Evolutionary conservation across 202 grass and related monocot species (phyloP).

Genomic region (Alloteropsis angusta): DNA sequence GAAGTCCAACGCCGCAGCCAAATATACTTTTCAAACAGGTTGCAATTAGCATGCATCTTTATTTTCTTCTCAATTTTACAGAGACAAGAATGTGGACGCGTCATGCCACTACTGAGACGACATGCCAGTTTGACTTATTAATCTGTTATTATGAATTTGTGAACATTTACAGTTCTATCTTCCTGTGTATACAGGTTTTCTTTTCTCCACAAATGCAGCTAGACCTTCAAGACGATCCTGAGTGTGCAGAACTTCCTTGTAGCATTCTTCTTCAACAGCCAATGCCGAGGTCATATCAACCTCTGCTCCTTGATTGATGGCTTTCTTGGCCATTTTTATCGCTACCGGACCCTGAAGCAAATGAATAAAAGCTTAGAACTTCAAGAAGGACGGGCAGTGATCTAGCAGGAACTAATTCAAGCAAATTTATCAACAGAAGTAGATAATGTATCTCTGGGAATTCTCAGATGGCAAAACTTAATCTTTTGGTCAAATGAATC

Average conservation of each 20-base stretch:
- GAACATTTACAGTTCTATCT: conserved; percentile 15
- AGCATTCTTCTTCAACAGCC: conserved; percentile 71
- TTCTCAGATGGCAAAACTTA: neutral
- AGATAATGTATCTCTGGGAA: neutral
- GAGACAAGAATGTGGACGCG: neutral
- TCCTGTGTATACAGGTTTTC: conserved; percentile 72
- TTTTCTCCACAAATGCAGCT: conserved; percentile 84
- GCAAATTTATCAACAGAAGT: neutral
- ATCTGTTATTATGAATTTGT: neutral
- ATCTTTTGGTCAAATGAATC: neutral
- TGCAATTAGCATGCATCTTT: neutral
- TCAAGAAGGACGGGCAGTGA: neutral
- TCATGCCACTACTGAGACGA: neutral
- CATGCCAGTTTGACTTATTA: neutral
- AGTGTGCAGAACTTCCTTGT: conserved; percentile 61
- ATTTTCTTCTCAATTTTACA: neutral
- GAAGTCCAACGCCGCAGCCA: neutral
- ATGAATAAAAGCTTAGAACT: neutral
- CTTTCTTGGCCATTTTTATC: conserved; percentile 80
- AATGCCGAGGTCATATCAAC: conserved; percentile 40
- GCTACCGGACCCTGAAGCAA: conserved; percentile 67
- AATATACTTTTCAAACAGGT: neutral
- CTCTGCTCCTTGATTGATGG: conserved; percentile 63
- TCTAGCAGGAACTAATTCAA: neutral
- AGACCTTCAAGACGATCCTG: conserved; percentile 80